Conservation (phyloP, 2,329 filamentous ascomycete genomes). For the Dothistroma septosporum region DNA sequence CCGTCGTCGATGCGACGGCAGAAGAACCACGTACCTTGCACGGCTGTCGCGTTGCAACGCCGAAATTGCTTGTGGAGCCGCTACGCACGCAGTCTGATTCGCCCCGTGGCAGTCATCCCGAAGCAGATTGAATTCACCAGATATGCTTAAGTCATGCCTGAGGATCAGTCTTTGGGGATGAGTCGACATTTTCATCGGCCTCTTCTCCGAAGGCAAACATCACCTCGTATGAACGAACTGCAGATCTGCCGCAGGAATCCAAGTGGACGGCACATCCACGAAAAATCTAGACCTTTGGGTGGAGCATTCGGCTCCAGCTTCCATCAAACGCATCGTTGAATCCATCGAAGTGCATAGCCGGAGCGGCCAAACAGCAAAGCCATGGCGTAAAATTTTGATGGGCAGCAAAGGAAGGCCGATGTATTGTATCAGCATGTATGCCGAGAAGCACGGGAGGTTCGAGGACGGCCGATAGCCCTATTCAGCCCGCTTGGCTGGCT, state of each 20-base stretch:
- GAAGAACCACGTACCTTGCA: slow-evolving; percentile 1
- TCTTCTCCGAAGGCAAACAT: background rate
- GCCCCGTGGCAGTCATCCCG: background rate
- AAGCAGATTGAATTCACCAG: slow-evolving; percentile 8
- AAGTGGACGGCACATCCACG: background rate
- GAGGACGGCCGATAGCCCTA: background rate
- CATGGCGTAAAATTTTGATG: background rate
- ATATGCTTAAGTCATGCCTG: slow-evolving; percentile 11
- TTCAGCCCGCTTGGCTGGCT: too few species aligned
- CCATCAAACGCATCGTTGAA: background rate
- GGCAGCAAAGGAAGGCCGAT: background rate
- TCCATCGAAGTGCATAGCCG: background rate
- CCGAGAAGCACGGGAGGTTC: background rate
- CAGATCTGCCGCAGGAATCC: background rate
- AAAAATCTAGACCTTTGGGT: background rate
- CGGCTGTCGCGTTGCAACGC: slow-evolving; percentile 8
- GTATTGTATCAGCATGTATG: background rate
- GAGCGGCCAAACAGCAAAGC: background rate
- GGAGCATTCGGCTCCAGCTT: background rate
- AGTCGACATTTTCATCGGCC: background rate
- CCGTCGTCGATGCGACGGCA: slow-evolving; percentile 7
- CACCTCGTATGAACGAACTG: background rate
- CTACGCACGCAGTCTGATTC: background rate
- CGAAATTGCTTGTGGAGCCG: slow-evolving; percentile 14
- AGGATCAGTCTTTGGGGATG: slow-evolving; percentile 3